Evolutionary conservation across 2,329 filamentous ascomycete species (phyloP), one percentile per base, ranked within the genome.

Genomic region (Didymella segeticola): DNA sequence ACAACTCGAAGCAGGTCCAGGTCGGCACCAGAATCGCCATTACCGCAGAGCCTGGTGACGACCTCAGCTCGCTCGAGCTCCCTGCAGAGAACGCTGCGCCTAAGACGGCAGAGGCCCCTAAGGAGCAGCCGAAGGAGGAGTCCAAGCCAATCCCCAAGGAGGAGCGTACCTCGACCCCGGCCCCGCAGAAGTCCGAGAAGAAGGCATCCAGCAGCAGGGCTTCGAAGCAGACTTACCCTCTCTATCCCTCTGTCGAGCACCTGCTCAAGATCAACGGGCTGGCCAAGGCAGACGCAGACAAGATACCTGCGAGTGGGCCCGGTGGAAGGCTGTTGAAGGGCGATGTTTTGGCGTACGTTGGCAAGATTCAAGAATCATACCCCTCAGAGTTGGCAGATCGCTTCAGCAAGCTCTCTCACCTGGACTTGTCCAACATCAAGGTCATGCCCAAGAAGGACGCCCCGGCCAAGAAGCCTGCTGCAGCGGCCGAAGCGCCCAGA

Each of bases 361-460:
- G 95, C 58, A 81, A 83, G 64, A 91, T 97, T 68, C 81, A 88
- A 56, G 80, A 86, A 59, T 82, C 86, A 54, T 89, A 90, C 63
- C 89, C 93, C 2, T 82, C 85, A 19, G 81, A 86, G 57, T 83
- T 92, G 64, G 89, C 90, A 49, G 80, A 83, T 53, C 86, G 86
- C 46, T 88, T 96, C 70, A 81, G 85, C 56, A 88, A 91, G 75
- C 85, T 95, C 42, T 80, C 85, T 34, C 91, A 96, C 75, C 86
- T 99, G 47, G 93, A 99, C 74, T 86, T 99, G 20, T 95, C 89
- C 80, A 96, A 98, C 80, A 93, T 98, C 80, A 96, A 96, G 80
- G 79, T 93, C 54, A 88, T 88, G 41, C 66, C 75, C 20, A 73
- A 77, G 47, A 76, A 77, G 62, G 74, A 76, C 54, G 65, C 73